Conservation (phyloP, 129 eudicot genomes). For the Heracleum sosnowskyi region DNA sequence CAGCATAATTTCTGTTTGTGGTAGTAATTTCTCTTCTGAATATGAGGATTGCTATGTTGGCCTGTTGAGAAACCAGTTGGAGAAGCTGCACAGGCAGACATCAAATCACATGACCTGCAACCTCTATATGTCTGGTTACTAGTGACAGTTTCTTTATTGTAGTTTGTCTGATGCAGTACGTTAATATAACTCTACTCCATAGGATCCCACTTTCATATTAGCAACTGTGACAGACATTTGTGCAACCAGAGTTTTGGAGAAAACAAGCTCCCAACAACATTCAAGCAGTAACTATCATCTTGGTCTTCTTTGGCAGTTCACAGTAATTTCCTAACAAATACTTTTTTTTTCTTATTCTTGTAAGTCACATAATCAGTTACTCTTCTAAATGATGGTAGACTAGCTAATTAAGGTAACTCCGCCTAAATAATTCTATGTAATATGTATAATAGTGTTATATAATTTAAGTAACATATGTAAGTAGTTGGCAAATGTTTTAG, state of each 20-base stretch:
- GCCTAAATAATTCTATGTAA: background rate
- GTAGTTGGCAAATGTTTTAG: background rate
- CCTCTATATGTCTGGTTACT: background rate
- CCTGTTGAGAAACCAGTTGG: background rate
- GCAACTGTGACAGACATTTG: background rate
- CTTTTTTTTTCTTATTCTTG: too few species aligned
- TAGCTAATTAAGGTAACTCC: background rate
- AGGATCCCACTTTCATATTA: background rate
- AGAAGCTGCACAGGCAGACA: background rate
- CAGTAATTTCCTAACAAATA: background rate
- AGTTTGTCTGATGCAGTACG: background rate
- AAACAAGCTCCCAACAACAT: background rate
- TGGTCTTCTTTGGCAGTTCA: background rate
- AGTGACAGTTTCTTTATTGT: background rate
- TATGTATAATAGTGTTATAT: too few species aligned
- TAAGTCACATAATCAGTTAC: too few species aligned
- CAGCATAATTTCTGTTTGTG: background rate
- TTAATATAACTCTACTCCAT: background rate
- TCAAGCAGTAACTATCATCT: background rate
- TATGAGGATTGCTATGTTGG: background rate
- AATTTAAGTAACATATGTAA: too few species aligned
- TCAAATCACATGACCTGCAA: too few species aligned
- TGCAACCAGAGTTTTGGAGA: background rate
- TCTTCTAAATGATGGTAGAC: background rate
- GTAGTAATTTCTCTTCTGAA: background rate